Base-by-base conservation (phyloP, 306 rosid species). In the Hippophae tibetana region DNA sequence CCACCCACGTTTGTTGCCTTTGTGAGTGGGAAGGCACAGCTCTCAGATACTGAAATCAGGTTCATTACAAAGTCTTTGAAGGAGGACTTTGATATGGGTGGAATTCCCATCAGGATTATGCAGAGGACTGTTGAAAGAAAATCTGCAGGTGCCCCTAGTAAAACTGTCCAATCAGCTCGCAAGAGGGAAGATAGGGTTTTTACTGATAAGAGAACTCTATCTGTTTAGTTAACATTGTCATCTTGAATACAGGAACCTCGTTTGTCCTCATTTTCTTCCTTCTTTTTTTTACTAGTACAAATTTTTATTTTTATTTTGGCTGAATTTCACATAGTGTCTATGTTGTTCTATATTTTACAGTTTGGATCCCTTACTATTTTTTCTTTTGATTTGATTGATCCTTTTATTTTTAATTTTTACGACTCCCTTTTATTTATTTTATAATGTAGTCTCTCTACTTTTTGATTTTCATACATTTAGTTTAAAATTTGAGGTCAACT, bases 1-100 rank as follows among this genome's bases (percentile, higher is more conserved):
- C 98, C 98, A 2, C 98, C 98, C 6, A 85, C 96, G 13, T 92
- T 85, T 62, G 88, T 92, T 11, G 98, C 95, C 12, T 92, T 92
- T 60, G 59, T 87, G 72, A 77, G 92, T 7, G 96, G 96, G 69
- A 92, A 85, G 79, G 75, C 79, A 47, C 78, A 58, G 57, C 87
- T 92, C 42, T 78, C 79, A 1, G 86, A 85, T 42, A 87, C 95
- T 31, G 89, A 90, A 58, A 57, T 83, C 48, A 76, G 95, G 74
- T 92, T 87, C 78, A 73, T 87, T 63, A 81, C 88, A 46, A 83
- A 73, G 76, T 92, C 96, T 63, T 76, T 92, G 84, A 92, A 92
- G 69, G 98, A 92, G 14, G 98, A 87, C 76, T 90, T 90, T 6
- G 89, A 87, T 78, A 81, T 90, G 83, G 96, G 96, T 58, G 98